phyloP scores from a whole-genome alignment of 2,329 filamentous ascomycete genomes.

The Clarireedia homoeocarpa region DNA sequence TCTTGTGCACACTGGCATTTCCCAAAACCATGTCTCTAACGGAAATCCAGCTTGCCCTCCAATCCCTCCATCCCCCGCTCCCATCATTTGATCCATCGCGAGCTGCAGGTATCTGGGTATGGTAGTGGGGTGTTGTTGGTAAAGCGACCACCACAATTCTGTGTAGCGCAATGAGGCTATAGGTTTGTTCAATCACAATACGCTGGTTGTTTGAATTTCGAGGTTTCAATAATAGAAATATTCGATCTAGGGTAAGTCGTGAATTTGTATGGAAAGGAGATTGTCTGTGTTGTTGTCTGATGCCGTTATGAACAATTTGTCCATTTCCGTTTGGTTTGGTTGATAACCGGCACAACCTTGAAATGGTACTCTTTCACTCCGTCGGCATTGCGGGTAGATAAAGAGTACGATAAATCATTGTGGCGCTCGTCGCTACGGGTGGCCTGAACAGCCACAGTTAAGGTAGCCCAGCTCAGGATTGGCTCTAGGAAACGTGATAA shows the following conservation, averaged over 20 bases:
- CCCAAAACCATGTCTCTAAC: slow-evolving; percentile 96
- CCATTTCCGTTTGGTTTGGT: neutral
- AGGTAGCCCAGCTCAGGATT: too few relatives aligned
- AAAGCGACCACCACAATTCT: neutral
- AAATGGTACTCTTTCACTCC: neutral
- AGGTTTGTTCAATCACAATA: too few relatives aligned
- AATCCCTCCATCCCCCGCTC: slow-evolving; percentile 26
- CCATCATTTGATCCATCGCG: slow-evolving; percentile 32
- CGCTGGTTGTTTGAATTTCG: too few relatives aligned
- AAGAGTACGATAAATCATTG: neutral
- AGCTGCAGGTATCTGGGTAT: neutral
- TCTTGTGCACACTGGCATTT: slow-evolving; percentile 92
- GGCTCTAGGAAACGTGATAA: too few relatives aligned
- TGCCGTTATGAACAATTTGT: slow-evolving; percentile 5
- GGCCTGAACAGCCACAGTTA: too few relatives aligned
- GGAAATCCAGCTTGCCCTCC: slow-evolving; percentile 59
- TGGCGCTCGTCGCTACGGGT: too few relatives aligned
- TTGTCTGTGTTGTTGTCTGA: neutral
- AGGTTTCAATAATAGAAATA: neutral
- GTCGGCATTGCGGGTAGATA: neutral
- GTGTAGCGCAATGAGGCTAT: neutral
- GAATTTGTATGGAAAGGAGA: neutral
- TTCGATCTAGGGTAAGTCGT: too few relatives aligned
- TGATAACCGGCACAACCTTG: neutral
- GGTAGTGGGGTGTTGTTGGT: neutral